Percentiles rank a stretch among this genome's conserved stretches.
Conservation (phyloP, 1,139 yeast species). For the Hyphopichia khmerensis region DNA sequence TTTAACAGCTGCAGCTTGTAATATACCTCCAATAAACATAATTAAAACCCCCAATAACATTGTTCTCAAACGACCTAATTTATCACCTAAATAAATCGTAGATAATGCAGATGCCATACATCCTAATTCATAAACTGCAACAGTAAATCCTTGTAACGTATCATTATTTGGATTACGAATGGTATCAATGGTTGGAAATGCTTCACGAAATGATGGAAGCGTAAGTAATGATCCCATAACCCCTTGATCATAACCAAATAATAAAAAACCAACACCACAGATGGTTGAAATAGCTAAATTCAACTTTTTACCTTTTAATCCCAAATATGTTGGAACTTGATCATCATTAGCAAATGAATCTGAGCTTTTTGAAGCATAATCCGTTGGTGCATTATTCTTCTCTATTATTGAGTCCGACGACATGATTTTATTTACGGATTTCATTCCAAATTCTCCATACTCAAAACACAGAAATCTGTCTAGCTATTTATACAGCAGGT, state of each 20-base stretch:
- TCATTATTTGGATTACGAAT: constrained; percentile 14
- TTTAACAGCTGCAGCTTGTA: constrained; percentile 25
- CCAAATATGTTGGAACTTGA: constrained; percentile 18
- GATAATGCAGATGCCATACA: constrained; percentile 24
- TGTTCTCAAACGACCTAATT: constrained; percentile 21
- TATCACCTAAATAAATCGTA: constrained; percentile 26
- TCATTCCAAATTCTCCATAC: too few relatives aligned
- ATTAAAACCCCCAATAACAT: constrained; percentile 21
- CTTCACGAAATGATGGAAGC: constrained; percentile 32
- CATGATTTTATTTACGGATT: background rate
- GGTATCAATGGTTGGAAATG: constrained; percentile 35
- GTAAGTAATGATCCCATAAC: constrained; percentile 56
- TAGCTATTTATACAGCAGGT: too few relatives aligned
- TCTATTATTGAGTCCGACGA: background rate
- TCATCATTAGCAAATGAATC: background rate
- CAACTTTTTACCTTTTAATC: constrained; percentile 24
- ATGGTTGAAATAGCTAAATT: constrained; percentile 25
- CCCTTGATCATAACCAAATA: constrained; percentile 79
- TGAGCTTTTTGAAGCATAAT: background rate
- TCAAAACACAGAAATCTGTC: too few relatives aligned
- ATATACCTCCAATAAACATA: constrained; percentile 23
- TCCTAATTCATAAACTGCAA: constrained; percentile 26
- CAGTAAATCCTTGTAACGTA: constrained; percentile 22
- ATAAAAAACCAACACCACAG: constrained; percentile 27
- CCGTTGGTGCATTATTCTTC: background rate